Evolutionary conservation across 176 grass and related monocot species (phyloP).

Genomic region (Themeda triandra): DNA sequence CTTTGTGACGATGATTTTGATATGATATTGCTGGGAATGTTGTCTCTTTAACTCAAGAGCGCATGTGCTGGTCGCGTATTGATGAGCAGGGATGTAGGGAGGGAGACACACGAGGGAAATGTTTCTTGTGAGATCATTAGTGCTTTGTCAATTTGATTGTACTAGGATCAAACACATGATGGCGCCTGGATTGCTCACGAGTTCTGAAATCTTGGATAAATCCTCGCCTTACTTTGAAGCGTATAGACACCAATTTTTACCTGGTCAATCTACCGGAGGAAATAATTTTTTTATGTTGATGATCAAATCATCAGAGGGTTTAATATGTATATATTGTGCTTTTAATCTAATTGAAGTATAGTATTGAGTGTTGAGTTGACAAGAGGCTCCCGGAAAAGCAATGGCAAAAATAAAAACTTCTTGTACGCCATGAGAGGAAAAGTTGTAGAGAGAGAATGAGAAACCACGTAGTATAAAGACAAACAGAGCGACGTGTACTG

Average conservation of each 20-base stretch:
- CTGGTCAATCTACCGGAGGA: too few species aligned
- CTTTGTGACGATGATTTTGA: too few species aligned
- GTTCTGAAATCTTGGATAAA: too few species aligned
- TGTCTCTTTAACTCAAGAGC: background rate
- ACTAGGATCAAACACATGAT: background rate
- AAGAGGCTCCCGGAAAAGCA: background rate
- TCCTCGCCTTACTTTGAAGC: too few species aligned
- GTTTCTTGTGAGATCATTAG: background rate
- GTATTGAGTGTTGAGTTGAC: background rate
- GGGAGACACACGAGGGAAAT: too few species aligned
- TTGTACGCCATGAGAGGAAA: too few species aligned
- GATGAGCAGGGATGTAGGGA: background rate
- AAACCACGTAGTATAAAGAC: background rate
- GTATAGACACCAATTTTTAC: too few species aligned
- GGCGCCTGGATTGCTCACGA: too few species aligned
- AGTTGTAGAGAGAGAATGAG: background rate
- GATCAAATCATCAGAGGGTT: background rate
- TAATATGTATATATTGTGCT: background rate
- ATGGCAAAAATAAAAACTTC: too few species aligned
- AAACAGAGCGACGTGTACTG: background rate
- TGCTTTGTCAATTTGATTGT: background rate
- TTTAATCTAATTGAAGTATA: background rate
- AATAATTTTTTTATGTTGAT: background rate
- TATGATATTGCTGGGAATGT: constrained; percentile 21
- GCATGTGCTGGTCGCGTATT: background rate